Evolutionary conservation across 2,329 filamentous ascomycete genomes (phyloP).

Genomic region (Aspergillus brunneoviolaceus): DNA sequence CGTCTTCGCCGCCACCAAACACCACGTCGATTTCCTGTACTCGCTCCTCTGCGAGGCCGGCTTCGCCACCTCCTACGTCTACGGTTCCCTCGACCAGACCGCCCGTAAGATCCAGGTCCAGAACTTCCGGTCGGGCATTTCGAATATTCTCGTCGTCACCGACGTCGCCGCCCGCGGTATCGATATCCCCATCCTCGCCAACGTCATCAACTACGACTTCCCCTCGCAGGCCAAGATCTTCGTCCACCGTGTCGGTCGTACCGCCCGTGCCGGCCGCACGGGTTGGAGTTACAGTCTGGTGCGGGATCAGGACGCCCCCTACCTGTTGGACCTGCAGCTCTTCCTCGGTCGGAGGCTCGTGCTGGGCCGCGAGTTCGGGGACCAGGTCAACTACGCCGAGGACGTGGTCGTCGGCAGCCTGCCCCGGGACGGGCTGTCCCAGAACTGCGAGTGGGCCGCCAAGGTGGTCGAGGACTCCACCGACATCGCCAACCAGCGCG

Average conservation of each 20-base stretch:
- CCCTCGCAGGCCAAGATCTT: slow-evolving; percentile 96
- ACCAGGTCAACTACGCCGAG: slow-evolving; percentile 68
- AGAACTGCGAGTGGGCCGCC: slow-evolving; percentile 76
- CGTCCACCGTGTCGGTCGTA: slow-evolving; percentile 92
- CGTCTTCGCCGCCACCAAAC: slow-evolving; percentile 90
- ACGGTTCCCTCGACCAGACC: slow-evolving; percentile 90
- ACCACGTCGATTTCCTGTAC: slow-evolving; percentile 92
- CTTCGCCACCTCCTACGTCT: slow-evolving; percentile 89
- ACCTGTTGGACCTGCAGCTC: slow-evolving; percentile 88
- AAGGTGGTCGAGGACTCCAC: slow-evolving; percentile 73
- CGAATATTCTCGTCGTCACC: slow-evolving; percentile 91
- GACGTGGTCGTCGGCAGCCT: slow-evolving; percentile 82
- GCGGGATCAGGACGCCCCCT: slow-evolving; percentile 82
- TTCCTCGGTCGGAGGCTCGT: slow-evolving; percentile 86
- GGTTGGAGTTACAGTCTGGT: slow-evolving; percentile 97
- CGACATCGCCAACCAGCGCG: slow-evolving; percentile 69
- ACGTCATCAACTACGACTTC: slow-evolving; percentile 99
- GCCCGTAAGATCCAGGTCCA: slow-evolving; percentile 90
- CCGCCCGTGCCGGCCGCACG: slow-evolving; percentile 84
- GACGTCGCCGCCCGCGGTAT: slow-evolving; percentile 97
- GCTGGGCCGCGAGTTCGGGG: slow-evolving; percentile 64
- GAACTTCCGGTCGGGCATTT: slow-evolving; percentile 78
- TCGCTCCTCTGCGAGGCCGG: slow-evolving; percentile 76
- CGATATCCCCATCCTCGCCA: slow-evolving; percentile 92
- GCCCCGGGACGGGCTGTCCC: slow-evolving; percentile 69